Evolutionary conservation across 805 yeast genomes (phyloP).

Genomic region (Candida adriatica): DNA sequence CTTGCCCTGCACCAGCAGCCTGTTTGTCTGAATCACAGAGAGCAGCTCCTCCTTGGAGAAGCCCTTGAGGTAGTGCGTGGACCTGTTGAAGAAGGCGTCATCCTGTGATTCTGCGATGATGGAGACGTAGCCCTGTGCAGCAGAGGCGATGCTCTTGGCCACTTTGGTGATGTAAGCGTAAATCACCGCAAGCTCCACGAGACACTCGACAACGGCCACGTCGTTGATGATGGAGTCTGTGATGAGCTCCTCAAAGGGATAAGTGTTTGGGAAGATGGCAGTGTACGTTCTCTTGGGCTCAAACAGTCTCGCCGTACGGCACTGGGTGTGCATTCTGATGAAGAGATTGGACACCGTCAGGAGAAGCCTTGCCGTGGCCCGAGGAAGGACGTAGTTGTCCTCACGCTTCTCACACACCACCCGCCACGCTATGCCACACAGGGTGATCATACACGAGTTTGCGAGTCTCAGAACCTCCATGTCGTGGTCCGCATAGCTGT

Average conservation of each 20-base stretch:
- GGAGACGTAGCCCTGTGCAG: constrained; percentile 17
- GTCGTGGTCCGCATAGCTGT: constrained; percentile 42
- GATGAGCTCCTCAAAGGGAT: constrained; percentile 58
- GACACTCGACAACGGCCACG: constrained; percentile 60
- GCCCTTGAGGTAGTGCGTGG: constrained; percentile 33
- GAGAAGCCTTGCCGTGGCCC: constrained; percentile 43
- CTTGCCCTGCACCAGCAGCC: constrained; percentile 43
- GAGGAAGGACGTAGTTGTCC: constrained; percentile 33
- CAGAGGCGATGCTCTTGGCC: constrained; percentile 30
- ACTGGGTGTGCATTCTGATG: constrained; percentile 45
- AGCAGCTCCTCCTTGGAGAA: constrained; percentile 36
- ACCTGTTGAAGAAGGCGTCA: constrained; percentile 35
- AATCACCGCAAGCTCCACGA: constrained; percentile 63
- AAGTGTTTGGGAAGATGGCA: constrained; percentile 56
- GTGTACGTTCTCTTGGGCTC: constrained; percentile 60
- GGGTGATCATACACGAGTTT: constrained; percentile 47
- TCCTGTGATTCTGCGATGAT: constrained; percentile 30
- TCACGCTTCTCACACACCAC: constrained; percentile 26
- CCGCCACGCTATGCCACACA: constrained; percentile 35
- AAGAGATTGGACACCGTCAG: constrained; percentile 49
- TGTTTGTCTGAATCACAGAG: constrained; percentile 40
- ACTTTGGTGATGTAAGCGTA: constrained; percentile 49
- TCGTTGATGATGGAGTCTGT: constrained; percentile 72
- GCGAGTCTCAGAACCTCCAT: constrained; percentile 60
- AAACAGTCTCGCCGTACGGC: constrained; percentile 32